These are phyloP conservation scores for Fomitopsis betulina DNA, from an alignment of 1,284 basidiomycete species.

Conservation along the genomic window DNA sequence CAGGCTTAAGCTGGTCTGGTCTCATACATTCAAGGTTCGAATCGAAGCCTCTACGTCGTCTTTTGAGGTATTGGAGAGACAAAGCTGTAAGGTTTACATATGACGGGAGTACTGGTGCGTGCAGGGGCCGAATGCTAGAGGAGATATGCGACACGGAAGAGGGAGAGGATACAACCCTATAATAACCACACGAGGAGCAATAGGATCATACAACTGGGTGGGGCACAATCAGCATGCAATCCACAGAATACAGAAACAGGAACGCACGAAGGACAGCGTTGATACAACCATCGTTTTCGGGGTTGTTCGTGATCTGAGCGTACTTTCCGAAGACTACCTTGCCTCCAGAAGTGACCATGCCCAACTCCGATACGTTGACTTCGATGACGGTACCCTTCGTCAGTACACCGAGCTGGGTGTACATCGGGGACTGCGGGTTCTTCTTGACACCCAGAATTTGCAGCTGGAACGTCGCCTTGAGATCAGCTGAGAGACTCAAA, in stretches of 20 bases:
- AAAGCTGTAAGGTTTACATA: too few species aligned
- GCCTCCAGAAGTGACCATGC: constrained; percentile 98
- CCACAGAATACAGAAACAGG: neutral
- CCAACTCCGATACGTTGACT: constrained; percentile 96
- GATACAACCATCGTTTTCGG: constrained; percentile 95
- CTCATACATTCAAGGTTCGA: neutral
- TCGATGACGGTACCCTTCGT: constrained; percentile 99
- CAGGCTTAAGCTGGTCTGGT: too few species aligned
- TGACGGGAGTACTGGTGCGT: neutral
- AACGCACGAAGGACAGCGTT: constrained; percentile 83
- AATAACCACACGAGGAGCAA: neutral
- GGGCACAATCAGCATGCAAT: neutral
- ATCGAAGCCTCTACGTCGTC: neutral
- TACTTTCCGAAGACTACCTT: constrained; percentile 93
- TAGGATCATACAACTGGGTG: neutral
- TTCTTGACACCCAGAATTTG: constrained; percentile 99
- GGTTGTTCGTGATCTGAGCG: constrained; percentile 95
- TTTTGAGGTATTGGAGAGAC: too few species aligned
- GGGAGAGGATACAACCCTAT: neutral
- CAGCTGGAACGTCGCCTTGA: constrained; percentile 98
- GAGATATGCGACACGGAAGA: neutral
- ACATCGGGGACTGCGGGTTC: constrained; percentile 99
- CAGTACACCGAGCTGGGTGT: constrained; percentile 92
- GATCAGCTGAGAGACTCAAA: constrained; percentile 59
- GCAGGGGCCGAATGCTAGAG: neutral